Base-by-base conservation (phyloP, 2,329 filamentous ascomycete species). In the Arthrobotrys megalospora region DNA sequence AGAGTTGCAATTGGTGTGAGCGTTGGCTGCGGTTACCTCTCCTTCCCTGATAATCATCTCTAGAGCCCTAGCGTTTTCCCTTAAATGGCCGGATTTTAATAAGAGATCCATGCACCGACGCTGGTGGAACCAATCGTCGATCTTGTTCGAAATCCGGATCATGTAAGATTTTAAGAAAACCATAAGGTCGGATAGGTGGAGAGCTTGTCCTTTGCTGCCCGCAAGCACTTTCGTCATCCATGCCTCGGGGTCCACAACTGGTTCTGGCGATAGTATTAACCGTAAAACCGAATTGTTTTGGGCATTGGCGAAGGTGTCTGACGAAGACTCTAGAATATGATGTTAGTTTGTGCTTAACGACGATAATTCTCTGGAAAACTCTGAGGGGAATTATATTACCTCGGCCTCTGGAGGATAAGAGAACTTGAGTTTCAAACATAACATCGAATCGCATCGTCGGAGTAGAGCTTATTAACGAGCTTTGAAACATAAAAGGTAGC, bases 131-230 rank as follows among this genome's bases (percentile, higher is more conserved):
- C 7, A 19, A 6, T 62, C 34, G n/a, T 70, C 66, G n/a, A 62
- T 43, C 8, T 63, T 63, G n/a, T 70, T 70, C 0, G 66, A 70
- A 6, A 70, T 32, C n/a, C 66, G 38, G 41, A 63, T 70, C 66
- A 70, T 70, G 36, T 50, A 70, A 6, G 66, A 62, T 47, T 70
- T 70, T 24, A 70, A 32, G 28, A 70, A 52, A 28, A 3, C 16
- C 48, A 67, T 16, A 10, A 67, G 32, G 16, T 53, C 32, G 10
- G 14, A 7, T 1, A 41, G 41, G 4, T 3, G 4, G 7, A 43
- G 14, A 16, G 6, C 11, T 12, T 43, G 34, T 3, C 41, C 14
- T 16, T 38, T n/a, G 41, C 5, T 47, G 8, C 21, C 11, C 28
- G 60, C 10, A 7, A 64, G 32, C 12, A 50, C 36, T 10, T 62